A percentile compares a stretch with the other conserved stretches of the same genome.
phyloP scores from a whole-genome alignment of 345 rosid species.

The Salix dunnii region DNA sequence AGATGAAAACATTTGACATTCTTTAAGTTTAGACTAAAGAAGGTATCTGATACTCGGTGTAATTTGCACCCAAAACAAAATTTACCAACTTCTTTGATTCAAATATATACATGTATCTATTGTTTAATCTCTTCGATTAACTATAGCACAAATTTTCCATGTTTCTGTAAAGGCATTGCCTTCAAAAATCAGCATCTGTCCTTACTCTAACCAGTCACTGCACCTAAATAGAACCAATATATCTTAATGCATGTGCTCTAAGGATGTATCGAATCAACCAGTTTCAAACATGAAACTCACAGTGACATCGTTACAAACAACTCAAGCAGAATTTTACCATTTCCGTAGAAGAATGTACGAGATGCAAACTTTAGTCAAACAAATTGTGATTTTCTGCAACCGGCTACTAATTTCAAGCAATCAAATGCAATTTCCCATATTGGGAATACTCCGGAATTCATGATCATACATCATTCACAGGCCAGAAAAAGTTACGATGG shows the following conservation, averaged over 20 bases:
- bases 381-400: background rate
- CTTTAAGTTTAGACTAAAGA: background rate
- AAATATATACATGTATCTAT: background rate
- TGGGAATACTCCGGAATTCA: background rate
- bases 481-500: background rate
- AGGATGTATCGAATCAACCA: background rate
- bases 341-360: background rate
- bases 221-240: background rate
- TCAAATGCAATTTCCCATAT: background rate
- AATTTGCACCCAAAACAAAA: background rate
- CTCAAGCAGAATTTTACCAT: background rate
- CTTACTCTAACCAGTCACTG: background rate
- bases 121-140: background rate
- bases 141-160: background rate
- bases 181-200: background rate
- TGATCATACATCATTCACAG: background rate
- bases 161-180: background rate
- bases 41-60: background rate
- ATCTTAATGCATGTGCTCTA: background rate
- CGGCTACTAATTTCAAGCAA: background rate
- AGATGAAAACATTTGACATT: background rate
- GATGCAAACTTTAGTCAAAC: background rate
- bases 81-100: background rate
- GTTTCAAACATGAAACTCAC: background rate
- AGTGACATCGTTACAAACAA: background rate